Percentiles rank a stretch among this genome's conserved stretches.
Conservation (phyloP, 345 rosid species). For the Eucalyptus brandiana region DNA sequence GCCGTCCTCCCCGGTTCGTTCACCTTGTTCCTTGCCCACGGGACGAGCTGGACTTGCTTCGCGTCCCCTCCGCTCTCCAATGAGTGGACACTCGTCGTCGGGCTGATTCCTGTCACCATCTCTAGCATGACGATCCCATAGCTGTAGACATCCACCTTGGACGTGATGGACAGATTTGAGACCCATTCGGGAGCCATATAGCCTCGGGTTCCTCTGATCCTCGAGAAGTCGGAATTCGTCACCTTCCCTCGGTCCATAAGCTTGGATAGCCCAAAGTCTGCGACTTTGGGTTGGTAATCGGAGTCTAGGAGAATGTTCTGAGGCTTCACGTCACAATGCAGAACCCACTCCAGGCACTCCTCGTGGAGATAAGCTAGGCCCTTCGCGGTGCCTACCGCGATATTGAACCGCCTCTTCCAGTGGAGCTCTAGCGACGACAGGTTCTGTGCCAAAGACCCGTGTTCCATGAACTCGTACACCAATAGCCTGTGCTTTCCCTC, state of each 20-base stretch:
- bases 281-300: slow-evolving; percentile 1
- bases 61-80: neutral
- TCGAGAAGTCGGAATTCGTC: neutral
- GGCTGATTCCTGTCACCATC: slow-evolving; percentile 14
- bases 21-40: slow-evolving; percentile 12
- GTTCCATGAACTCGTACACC: slow-evolving; percentile 19
- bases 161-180: neutral
- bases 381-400: slow-evolving; percentile 14
- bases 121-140: slow-evolving; percentile 26
- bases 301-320: slow-evolving; percentile 12
- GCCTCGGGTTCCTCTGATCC: slow-evolving; percentile 12
- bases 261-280: slow-evolving; percentile 19
- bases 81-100: neutral
- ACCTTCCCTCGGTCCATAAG: neutral
- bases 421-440: neutral
- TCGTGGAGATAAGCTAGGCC: slow-evolving; percentile 25
- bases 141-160: slow-evolving; percentile 31
- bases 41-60: slow-evolving; percentile 4
- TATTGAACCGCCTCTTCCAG: slow-evolving; percentile 7
- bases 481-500: slow-evolving; percentile 15
- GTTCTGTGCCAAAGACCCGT: slow-evolving; percentile 9
- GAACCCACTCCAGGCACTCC: slow-evolving; percentile 18
- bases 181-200: slow-evolving; percentile 17
- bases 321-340: slow-evolving; percentile 13
- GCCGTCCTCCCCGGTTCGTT: neutral